Percentiles rank a stretch among this genome's conserved stretches.
Conservation (phyloP, 768 basidiomycete species). For the Thelephora ganbajun region DNA sequence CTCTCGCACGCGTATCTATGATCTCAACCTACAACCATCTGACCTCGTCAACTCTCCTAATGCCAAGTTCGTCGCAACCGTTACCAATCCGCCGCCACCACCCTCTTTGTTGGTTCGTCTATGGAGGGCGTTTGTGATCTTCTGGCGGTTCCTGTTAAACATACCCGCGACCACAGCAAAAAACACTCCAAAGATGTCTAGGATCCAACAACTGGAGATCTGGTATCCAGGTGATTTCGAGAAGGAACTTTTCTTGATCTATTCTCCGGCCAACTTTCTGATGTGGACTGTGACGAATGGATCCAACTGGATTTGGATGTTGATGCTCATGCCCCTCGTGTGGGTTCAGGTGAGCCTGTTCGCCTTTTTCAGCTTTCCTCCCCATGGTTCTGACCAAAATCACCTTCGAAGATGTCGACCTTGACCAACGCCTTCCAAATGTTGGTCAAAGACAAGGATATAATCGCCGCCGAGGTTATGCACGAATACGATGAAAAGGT, state of each 20-base stretch:
- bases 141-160: constrained; percentile 56
- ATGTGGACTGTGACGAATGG: constrained; percentile 60
- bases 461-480: constrained; percentile 70
- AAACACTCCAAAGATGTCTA: constrained; percentile 26
- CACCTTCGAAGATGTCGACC: constrained; percentile 27
- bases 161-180: constrained; percentile 13
- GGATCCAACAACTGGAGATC: constrained; percentile 64
- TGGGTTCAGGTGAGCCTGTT: constrained; percentile 43
- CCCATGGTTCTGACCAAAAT: not conserved
- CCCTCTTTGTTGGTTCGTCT: constrained; percentile 12
- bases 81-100: constrained; percentile 1
- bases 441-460: constrained; percentile 59
- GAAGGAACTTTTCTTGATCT: constrained; percentile 52
- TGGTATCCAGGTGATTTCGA: constrained; percentile 71
- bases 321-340: constrained; percentile 52
- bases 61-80: constrained; percentile 44
- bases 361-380: not conserved
- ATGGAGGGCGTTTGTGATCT: constrained; percentile 40
- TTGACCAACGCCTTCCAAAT: constrained; percentile 43
- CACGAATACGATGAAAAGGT: constrained; percentile 76
- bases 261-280: constrained; percentile 65
- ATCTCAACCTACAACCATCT: constrained; percentile 37
- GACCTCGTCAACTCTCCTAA: constrained; percentile 62
- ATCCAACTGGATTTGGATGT: constrained; percentile 65
- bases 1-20: constrained; percentile 55